phyloP scores from a whole-genome alignment of 1,139 yeast species.

The Saccharomyces hybrid region DNA sequence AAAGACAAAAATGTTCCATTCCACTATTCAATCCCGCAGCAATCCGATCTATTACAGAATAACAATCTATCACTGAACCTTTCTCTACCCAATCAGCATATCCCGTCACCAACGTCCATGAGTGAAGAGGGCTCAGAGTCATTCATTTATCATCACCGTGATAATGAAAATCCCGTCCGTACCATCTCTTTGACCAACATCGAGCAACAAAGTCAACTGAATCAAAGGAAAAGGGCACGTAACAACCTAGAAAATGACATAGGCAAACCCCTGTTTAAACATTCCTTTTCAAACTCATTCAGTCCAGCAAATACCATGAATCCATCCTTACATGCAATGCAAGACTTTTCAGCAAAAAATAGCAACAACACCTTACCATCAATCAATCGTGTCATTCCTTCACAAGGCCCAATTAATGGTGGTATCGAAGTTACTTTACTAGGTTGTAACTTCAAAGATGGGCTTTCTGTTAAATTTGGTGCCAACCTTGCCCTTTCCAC shows the following conservation, averaged over 20 bases:
- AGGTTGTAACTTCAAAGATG: constrained; percentile 75
- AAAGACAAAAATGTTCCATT: not conserved
- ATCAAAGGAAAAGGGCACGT: not conserved
- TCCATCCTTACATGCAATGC: not conserved
- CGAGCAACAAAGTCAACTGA: not conserved
- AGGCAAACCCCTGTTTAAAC: not conserved
- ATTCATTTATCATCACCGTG: not conserved
- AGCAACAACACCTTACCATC: not conserved
- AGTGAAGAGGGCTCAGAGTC: constrained; percentile 59
- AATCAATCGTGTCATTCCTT: constrained; percentile 80
- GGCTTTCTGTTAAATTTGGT: constrained; percentile 74
- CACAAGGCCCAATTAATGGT: constrained; percentile 86
- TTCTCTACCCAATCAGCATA: constrained; percentile 9
- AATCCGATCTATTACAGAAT: constrained; percentile 1
- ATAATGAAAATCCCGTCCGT: not conserved
- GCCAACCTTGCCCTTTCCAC: constrained; percentile 69
- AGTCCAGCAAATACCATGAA: not conserved
- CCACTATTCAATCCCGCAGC: constrained; percentile 1
- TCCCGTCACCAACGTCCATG: constrained; percentile 53
- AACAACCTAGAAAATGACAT: not conserved
- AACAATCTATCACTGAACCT: not conserved
- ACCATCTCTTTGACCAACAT: not conserved
- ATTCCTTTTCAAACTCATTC: not conserved
- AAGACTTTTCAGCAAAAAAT: not conserved
- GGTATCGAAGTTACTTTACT: constrained; percentile 84